Evolutionary conservation across 495 filamentous ascomycete species (phyloP).

Genomic region (Staphylotrichum longicolle): DNA sequence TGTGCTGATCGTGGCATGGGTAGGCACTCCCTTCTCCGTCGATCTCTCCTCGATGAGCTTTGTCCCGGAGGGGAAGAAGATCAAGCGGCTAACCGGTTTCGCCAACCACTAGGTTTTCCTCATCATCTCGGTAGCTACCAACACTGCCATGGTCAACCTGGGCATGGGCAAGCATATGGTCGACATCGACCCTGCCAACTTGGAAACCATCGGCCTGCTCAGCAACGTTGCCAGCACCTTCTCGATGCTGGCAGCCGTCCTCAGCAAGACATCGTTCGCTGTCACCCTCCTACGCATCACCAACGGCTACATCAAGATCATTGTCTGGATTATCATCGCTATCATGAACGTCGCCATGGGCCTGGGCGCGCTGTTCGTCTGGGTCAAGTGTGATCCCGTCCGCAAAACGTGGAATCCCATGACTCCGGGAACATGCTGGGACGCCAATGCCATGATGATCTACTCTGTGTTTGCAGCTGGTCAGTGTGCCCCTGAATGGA

Average conservation of each 20-base stretch:
- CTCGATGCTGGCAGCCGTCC: constrained; percentile 33
- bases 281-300: constrained; percentile 36
- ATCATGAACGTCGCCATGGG: constrained; percentile 38
- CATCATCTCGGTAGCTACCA: constrained; percentile 16
- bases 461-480: constrained; percentile 29
- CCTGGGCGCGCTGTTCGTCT: constrained; percentile 36
- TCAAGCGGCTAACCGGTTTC: too few relatives aligned
- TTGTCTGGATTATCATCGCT: constrained; percentile 35
- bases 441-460: constrained; percentile 13
- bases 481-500: constrained; percentile 21
- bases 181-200: constrained; percentile 25
- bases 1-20: constrained; percentile 38
- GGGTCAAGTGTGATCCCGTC: constrained; percentile 35
- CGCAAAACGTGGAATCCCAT: constrained; percentile 32
- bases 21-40: constrained; percentile 5
- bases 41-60: neutral
- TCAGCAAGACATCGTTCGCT: constrained; percentile 42
- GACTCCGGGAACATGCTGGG: constrained; percentile 37
- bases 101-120: constrained; percentile 24
- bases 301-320: constrained; percentile 14
- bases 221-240: constrained; percentile 33
- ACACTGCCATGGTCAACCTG: constrained; percentile 23
- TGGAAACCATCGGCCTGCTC: constrained; percentile 23
- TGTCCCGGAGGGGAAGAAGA: neutral
- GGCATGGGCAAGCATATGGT: constrained; percentile 35